phyloP scores from a whole-genome alignment of 2,329 filamentous ascomycete species.

The Erysiphe neolycopersici region DNA sequence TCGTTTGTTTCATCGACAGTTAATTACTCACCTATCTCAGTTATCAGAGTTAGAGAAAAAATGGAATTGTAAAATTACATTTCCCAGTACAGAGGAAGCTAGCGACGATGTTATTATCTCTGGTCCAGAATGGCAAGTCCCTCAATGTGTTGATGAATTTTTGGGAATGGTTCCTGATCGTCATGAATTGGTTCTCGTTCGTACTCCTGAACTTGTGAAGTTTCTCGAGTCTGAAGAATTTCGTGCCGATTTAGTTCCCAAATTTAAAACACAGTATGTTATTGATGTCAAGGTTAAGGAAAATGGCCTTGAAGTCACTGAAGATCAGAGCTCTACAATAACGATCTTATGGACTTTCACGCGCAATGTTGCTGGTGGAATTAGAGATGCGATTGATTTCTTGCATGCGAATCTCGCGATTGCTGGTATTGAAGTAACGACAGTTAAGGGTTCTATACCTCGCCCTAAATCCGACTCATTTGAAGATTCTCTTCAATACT shows the following conservation, averaged over 20 bases:
- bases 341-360: slow-evolving; percentile 62
- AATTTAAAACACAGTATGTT: slow-evolving; percentile 75
- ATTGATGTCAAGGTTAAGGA: slow-evolving; percentile 58
- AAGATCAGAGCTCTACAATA: slow-evolving; percentile 29
- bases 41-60: slow-evolving; percentile 94
- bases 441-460: slow-evolving; percentile 82
- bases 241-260: slow-evolving; percentile 49
- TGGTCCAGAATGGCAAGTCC: slow-evolving; percentile 93
- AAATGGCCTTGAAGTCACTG: slow-evolving; percentile 28
- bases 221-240: slow-evolving; percentile 68
- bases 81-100: slow-evolving; percentile 89
- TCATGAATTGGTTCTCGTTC: slow-evolving; percentile 68
- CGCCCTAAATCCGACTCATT: slow-evolving; percentile 98
- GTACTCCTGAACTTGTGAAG: slow-evolving; percentile 46
- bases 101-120: slow-evolving; percentile 91
- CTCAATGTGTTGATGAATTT: slow-evolving; percentile 86
- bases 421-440: slow-evolving; percentile 63
- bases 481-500: slow-evolving; percentile 87
- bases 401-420: slow-evolving; percentile 65
- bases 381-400: slow-evolving; percentile 91
- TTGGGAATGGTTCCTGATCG: slow-evolving; percentile 94
- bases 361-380: slow-evolving; percentile 82
- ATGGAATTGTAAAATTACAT: slow-evolving; percentile 98
- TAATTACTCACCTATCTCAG: slow-evolving; percentile 65
- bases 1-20: slow-evolving; percentile 79